These are phyloP conservation scores for Avena sativa DNA, from an alignment of 176 grass and related monocot genomes.

Conservation along the genomic window DNA sequence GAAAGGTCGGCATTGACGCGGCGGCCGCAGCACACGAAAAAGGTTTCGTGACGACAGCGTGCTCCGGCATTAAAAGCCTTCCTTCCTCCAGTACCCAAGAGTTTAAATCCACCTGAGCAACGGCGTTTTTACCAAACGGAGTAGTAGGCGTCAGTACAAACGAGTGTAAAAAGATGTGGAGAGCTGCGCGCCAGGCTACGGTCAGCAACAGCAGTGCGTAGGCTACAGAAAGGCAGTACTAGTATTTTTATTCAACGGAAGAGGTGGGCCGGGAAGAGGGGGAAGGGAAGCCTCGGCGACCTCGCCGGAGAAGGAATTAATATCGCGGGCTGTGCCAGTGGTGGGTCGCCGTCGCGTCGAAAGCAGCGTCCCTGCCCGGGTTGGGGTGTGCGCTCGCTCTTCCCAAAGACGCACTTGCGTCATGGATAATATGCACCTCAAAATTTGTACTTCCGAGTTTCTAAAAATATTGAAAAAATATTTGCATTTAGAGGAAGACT, in stretches of 20 bases:
- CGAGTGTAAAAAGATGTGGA: not conserved
- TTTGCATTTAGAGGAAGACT: too few species aligned
- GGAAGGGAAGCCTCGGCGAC: constrained; percentile 2
- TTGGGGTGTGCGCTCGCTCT: not conserved
- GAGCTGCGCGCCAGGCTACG: not conserved
- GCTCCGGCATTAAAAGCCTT: not conserved
- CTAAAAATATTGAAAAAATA: too few species aligned
- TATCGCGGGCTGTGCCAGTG: not conserved
- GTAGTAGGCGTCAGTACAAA: not conserved
- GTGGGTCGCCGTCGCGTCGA: constrained; percentile 17
- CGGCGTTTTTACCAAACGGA: not conserved
- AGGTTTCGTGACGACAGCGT: not conserved
- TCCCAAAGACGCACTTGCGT: not conserved
- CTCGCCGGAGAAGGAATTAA: constrained; percentile 16
- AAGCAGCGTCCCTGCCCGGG: not conserved
- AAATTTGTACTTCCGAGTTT: too few species aligned
- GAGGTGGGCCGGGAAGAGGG: not conserved
- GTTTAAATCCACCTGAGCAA: not conserved
- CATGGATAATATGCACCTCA: not conserved
- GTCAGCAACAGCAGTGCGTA: constrained; percentile 3
- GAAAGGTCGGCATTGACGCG: constrained; percentile 15
- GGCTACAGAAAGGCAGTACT: constrained; percentile 23
- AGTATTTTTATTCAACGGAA: constrained; percentile 9
- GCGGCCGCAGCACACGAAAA: constrained; percentile 15
- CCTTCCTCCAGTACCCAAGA: not conserved